Conservation (phyloP, 1,284 basidiomycete genomes). For the Puccinia coronata region DNA sequence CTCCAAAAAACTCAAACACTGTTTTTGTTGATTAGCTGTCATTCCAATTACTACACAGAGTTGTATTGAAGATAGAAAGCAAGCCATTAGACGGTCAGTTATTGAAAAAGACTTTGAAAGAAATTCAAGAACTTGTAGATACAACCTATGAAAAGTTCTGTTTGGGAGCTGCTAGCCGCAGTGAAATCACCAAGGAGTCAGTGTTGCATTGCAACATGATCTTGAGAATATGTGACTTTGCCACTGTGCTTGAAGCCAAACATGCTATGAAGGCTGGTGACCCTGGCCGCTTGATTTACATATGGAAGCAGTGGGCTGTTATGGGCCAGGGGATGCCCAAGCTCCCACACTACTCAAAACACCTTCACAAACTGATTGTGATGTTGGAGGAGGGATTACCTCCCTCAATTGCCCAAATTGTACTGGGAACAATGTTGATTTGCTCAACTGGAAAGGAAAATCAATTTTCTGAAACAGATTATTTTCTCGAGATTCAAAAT, state of each 20-base stretch:
- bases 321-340: constrained; percentile 7
- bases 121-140: not conserved
- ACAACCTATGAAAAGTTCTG: not conserved
- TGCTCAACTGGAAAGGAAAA: not conserved
- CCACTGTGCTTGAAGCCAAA: constrained; percentile 14
- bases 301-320: constrained; percentile 6
- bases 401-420: not conserved
- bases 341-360: constrained; percentile 16
- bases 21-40: not conserved
- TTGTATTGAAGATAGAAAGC: not conserved
- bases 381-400: not conserved
- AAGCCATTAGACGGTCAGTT: not conserved
- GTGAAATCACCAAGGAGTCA: not conserved
- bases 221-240: constrained; percentile 15
- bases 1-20: not conserved
- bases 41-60: not conserved
- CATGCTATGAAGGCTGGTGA: constrained; percentile 5
- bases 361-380: not conserved
- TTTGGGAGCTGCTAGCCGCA: not conserved
- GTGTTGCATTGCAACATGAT: not conserved
- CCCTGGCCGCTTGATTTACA: constrained; percentile 8
- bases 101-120: not conserved
- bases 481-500: constrained; percentile 7
- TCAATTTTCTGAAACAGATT: constrained; percentile 9
- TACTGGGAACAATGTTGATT: not conserved